These are phyloP conservation scores for Craterostigma plantagineum DNA, from an alignment of 257 asterid species.

Conservation along the genomic window DNA sequence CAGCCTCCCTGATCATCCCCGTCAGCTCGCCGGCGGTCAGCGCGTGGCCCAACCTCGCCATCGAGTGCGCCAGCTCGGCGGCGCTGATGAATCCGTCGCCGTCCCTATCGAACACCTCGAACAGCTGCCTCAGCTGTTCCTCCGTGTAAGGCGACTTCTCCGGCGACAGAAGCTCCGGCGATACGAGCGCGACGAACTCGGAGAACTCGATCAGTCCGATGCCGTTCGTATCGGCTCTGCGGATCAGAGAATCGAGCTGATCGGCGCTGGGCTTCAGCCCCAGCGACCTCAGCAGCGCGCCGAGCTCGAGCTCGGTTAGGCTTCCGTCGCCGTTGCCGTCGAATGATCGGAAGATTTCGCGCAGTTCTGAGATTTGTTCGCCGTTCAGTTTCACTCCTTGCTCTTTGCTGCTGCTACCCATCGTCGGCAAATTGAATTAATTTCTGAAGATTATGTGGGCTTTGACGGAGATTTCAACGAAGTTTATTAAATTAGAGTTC, in stretches of 20 bases:
- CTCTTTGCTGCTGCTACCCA: constrained; percentile 31
- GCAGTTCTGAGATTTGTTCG: constrained; percentile 69
- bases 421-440: too few relatives aligned
- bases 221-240: constrained; percentile 59
- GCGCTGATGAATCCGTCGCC: constrained; percentile 80
- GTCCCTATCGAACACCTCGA: constrained; percentile 71
- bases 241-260: constrained; percentile 67
- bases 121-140: constrained; percentile 67
- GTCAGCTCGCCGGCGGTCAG: constrained; percentile 80
- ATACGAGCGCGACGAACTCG: constrained; percentile 78
- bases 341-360: constrained; percentile 82
- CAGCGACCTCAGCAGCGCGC: constrained; percentile 57
- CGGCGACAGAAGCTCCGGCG: constrained; percentile 62
- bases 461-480: too few relatives aligned
- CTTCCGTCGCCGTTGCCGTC: constrained; percentile 86
- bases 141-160: constrained; percentile 79
- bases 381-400: constrained; percentile 38
- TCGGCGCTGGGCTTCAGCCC: constrained; percentile 75
- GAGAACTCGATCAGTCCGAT: constrained; percentile 83
- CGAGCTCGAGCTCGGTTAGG: constrained; percentile 77
- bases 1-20: constrained; percentile 81
- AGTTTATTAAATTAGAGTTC: too few relatives aligned
- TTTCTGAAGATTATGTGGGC: too few relatives aligned
- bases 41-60: constrained; percentile 88
- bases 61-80: constrained; percentile 87